These are phyloP conservation scores for Dissophora globulifera DNA, from an alignment of 192 early-diverging fungal species.

Conservation along the genomic window DNA sequence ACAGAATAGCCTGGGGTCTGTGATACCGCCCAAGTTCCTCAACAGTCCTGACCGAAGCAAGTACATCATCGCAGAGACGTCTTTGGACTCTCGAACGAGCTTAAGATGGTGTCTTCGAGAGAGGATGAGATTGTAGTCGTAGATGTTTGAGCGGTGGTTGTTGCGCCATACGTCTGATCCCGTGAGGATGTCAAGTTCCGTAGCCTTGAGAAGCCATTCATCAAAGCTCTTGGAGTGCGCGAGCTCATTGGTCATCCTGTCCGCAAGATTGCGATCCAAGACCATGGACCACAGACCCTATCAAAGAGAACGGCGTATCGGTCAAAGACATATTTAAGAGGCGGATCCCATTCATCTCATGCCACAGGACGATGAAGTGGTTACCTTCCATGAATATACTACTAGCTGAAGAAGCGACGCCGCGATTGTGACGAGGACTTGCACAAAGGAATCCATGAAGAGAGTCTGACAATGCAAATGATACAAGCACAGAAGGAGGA, in stretches of 20 bases:
- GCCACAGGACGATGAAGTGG: background rate
- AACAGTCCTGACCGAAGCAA: constrained; percentile 71
- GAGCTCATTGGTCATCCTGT: constrained; percentile 56
- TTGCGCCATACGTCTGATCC: constrained; percentile 69
- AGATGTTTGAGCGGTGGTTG: constrained; percentile 63
- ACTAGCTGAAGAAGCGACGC: constrained; percentile 32
- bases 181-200: constrained; percentile 58
- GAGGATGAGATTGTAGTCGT: constrained; percentile 74
- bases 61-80: constrained; percentile 70
- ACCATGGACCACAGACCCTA: constrained; percentile 49
- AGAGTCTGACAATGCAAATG: too few species aligned
- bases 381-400: constrained; percentile 52
- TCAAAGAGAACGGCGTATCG: background rate
- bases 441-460: constrained; percentile 1
- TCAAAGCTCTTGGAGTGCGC: constrained; percentile 59
- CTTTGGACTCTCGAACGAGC: constrained; percentile 56
- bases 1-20: constrained; percentile 68
- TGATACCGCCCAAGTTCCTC: constrained; percentile 79
- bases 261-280: constrained; percentile 53
- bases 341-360: too few species aligned
- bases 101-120: constrained; percentile 61
- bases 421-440: constrained; percentile 27
- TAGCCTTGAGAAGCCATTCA: constrained; percentile 63
- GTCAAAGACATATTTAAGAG: background rate
- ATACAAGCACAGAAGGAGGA: background rate